Conservation (phyloP, 2,329 filamentous ascomycete genomes). For the Cercospora zeina region DNA sequence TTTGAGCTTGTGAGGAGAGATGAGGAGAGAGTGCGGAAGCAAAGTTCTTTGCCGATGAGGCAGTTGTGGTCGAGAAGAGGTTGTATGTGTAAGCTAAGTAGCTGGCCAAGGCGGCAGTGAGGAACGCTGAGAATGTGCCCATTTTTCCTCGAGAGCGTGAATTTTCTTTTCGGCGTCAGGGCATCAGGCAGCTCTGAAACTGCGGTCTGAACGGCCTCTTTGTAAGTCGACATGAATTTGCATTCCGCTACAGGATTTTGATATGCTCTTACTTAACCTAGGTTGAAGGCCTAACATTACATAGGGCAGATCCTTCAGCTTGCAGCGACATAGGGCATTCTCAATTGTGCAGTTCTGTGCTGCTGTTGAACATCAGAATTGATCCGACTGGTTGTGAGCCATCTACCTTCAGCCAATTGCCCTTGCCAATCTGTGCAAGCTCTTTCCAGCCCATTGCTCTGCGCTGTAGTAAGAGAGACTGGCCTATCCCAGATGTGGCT, state of each 20-base stretch:
- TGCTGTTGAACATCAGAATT: not conserved
- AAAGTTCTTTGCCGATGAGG: not conserved
- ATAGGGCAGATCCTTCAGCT: constrained; percentile 2
- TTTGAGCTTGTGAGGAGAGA: constrained; percentile 3
- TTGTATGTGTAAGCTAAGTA: not conserved
- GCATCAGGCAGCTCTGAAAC: not conserved
- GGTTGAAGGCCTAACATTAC: not conserved
- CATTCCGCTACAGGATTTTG: not conserved
- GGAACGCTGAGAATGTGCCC: not conserved
- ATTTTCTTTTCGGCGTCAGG: not conserved
- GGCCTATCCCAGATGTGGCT: not conserved
- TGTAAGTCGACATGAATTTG: not conserved
- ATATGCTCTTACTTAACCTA: not conserved
- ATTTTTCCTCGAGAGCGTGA: not conserved
- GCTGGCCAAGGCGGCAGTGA: not conserved
- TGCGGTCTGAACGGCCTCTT: not conserved
- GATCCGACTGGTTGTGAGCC: not conserved
- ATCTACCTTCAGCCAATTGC: not conserved
- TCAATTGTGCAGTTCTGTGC: not conserved
- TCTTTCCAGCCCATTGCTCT: not conserved
- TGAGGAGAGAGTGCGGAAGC: not conserved
- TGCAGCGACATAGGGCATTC: not conserved
- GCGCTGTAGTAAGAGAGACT: not conserved
- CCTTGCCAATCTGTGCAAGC: not conserved
- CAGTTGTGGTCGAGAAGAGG: not conserved